Evolutionary conservation across 2,329 filamentous ascomycete genomes (phyloP).

Genomic region (Fusarium gaditjirri): DNA sequence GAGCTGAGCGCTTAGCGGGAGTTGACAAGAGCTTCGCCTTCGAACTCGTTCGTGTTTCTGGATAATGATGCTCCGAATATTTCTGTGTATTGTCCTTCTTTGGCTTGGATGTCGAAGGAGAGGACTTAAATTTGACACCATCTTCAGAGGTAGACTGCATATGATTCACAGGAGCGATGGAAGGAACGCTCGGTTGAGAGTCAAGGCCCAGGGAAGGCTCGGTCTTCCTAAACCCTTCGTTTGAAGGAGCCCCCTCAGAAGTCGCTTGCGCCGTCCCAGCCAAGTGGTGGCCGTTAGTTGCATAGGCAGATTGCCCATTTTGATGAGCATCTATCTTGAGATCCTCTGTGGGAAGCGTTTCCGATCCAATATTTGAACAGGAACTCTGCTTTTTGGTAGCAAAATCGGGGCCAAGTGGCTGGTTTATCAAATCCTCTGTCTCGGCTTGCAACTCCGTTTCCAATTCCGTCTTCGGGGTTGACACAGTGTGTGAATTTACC

Average conservation of each 20-base stretch:
- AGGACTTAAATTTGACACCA: background rate
- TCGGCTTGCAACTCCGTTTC: background rate
- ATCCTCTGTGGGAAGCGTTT: background rate
- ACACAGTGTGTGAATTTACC: background rate
- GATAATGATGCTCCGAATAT: background rate
- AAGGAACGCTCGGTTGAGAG: background rate
- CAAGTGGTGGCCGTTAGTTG: background rate
- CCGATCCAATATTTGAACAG: constrained; percentile 7
- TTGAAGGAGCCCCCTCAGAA: background rate
- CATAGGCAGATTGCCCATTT: background rate
- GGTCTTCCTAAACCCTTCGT: background rate
- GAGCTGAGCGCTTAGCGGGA: background rate
- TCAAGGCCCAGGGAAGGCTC: background rate
- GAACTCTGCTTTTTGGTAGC: background rate
- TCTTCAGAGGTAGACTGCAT: background rate
- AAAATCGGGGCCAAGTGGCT: background rate
- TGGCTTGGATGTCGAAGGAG: background rate
- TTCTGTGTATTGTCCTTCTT: background rate
- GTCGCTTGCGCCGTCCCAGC: background rate
- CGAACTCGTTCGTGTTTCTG: background rate
- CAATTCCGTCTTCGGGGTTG: background rate
- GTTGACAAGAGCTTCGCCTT: background rate
- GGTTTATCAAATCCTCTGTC: background rate
- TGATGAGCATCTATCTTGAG: constrained; percentile 1
- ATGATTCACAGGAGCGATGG: background rate